Evolutionary conservation across 192 early-diverging fungal species (phyloP), one percentile per base, ranked within the genome.

Genomic region (Gorgonomyces haynaldii): DNA sequence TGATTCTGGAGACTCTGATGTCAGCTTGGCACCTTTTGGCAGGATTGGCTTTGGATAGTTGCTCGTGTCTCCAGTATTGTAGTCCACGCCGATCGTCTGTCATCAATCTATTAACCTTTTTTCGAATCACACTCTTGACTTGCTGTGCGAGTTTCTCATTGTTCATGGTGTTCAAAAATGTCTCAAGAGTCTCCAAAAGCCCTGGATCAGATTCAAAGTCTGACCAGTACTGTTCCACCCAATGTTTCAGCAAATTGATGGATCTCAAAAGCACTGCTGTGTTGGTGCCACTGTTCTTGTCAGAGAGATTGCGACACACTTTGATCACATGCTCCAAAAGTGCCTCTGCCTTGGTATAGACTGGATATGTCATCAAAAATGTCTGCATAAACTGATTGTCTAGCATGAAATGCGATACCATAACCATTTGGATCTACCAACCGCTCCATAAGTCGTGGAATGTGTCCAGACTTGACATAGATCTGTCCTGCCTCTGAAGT

Each of bases 211-310:
- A 64, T 40, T 62, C 62, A 32, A 78, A 78, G 49, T 78, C 75
- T 20, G 36, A 37, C 71, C 71, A 78, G 55, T 69, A 69, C 20
- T 71, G 54, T 40, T 74, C 71, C 12, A 75, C 41, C 75, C 75
- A 78, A 23, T 60, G 64, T 36, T 66, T 78, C 1, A 78, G 37
- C 19, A 63, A 38, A 46, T 78, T 74, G 1, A 74, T 46, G 35
- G 66, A 60, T 52, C 69, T 74, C 31, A 53, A 28, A 38, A 39
- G 38, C 32, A 57, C 29, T 53, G 52, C 23, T 2, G 27, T 2
- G 47, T 4, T 36, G 32, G 20, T 50, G 22, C 23, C 25, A 17
- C 9, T 52, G 24, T 22, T 40, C 3, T 2, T 41, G 19, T 38
- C 47, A 22, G 19, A 16, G 5, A 37, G 34, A 39, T 53, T 48